phyloP scores from a whole-genome alignment of 2,329 filamentous ascomycete genomes.

The Colletotrichum gloeosporioides region DNA sequence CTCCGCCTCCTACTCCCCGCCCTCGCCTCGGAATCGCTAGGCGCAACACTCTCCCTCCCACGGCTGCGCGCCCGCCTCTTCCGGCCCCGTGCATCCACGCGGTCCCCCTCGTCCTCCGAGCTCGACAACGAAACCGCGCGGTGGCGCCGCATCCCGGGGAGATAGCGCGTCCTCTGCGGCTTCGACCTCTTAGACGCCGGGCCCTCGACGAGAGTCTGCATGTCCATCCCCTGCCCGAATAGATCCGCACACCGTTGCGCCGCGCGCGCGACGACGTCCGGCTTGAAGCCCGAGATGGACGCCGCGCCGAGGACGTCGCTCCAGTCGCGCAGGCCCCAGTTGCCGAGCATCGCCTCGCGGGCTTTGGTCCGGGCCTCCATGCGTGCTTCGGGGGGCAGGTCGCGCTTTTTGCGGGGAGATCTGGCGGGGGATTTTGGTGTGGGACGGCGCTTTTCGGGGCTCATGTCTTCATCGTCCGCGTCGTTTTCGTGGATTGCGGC shows the following conservation, averaged over 20 bases:
- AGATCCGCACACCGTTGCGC: conserved; percentile 76
- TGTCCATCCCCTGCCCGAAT: conserved; percentile 74
- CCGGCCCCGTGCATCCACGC: not conserved
- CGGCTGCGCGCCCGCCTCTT: conserved; percentile 24
- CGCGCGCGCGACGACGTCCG: conserved; percentile 69
- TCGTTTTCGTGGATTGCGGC: not conserved
- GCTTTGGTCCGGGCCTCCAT: conserved; percentile 25
- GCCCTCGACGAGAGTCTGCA: conserved; percentile 58
- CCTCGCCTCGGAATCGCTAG: conserved; percentile 12
- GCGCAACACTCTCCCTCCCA: conserved; percentile 26
- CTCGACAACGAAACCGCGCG: not conserved
- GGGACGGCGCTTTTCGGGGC: not conserved
- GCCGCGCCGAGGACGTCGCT: conserved; percentile 83
- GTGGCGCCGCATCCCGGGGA: not conserved
- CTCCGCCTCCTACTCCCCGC: conserved; percentile 25
- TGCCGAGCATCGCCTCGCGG: conserved; percentile 29
- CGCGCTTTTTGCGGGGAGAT: conserved; percentile 17
- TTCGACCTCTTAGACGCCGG: conserved; percentile 23
- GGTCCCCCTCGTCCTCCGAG: not conserved
- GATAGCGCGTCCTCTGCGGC: not conserved
- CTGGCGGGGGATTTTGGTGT: conserved; percentile 11
- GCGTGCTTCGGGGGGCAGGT: not conserved
- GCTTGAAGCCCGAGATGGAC: conserved; percentile 73
- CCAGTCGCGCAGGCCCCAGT: conserved; percentile 73
- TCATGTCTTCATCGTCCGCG: not conserved